phyloP scores from a whole-genome alignment of 257 asterid genomes.

The Fraxinus pennsylvanica region DNA sequence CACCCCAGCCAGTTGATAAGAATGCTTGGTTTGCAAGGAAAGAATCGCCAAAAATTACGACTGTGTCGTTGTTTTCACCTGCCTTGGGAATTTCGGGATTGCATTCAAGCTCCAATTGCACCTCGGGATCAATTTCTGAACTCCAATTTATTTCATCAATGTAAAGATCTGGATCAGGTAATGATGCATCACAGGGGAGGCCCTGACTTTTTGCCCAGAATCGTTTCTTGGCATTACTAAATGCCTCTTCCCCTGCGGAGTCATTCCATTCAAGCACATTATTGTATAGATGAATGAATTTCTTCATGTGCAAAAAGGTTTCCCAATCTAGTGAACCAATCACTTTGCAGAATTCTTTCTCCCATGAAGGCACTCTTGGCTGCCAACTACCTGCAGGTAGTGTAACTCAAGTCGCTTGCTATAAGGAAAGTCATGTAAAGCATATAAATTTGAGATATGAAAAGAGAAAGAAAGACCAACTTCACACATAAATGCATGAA shows the following conservation, averaged over 20 bases:
- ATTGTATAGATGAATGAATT: conserved; percentile 51
- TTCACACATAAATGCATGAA: not conserved
- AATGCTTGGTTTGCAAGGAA: conserved; percentile 40
- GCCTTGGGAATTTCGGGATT: conserved; percentile 20
- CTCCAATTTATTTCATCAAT: conserved; percentile 43
- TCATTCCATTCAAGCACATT: conserved; percentile 67
- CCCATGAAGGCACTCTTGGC: conserved; percentile 71
- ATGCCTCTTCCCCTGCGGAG: conserved; percentile 80
- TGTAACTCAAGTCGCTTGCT: not conserved
- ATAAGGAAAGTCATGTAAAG: not conserved
- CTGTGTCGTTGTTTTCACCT: conserved; percentile 44
- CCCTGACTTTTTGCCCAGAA: conserved; percentile 65
- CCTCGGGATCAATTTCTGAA: not conserved
- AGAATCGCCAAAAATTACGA: conserved; percentile 63
- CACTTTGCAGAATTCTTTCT: conserved; percentile 66
- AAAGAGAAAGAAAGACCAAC: not conserved
- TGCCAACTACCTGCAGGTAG: conserved; percentile 55
- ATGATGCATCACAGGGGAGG: conserved; percentile 41
- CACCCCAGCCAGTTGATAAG: conserved; percentile 41
- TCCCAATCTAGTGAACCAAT: conserved; percentile 74
- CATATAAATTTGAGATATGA: not conserved
- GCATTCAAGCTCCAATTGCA: conserved; percentile 41
- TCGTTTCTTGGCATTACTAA: conserved; percentile 60
- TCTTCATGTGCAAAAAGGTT: conserved; percentile 55
- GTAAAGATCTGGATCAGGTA: conserved; percentile 66